Evolutionary conservation across 257 asterid genomes (phyloP).

Genomic region (Cruciata laevipes): DNA sequence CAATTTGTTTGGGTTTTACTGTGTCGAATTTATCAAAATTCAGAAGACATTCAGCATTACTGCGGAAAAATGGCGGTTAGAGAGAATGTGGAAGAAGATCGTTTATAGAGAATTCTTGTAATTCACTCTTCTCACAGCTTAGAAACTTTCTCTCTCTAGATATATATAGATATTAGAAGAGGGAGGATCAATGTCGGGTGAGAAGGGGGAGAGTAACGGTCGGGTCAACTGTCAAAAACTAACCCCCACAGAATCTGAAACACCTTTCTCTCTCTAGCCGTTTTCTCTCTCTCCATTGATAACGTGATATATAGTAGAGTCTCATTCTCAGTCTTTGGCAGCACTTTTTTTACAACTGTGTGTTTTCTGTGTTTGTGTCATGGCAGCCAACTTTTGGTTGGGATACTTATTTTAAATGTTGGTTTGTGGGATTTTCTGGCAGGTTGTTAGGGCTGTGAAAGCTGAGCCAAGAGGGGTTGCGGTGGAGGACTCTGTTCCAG

Average conservation of each 20-base stretch:
- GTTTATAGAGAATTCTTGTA: constrained; percentile 15
- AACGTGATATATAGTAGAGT: neutral
- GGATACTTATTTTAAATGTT: constrained; percentile 25
- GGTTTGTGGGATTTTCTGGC: constrained; percentile 33
- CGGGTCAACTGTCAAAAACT: constrained; percentile 85
- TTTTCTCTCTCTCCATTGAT: constrained; percentile 17
- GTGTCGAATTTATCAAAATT: neutral
- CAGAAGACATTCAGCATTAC: neutral
- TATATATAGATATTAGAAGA: constrained; percentile 16
- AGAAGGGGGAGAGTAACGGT: constrained; percentile 36
- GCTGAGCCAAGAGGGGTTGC: constrained; percentile 32
- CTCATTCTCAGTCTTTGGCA: constrained; percentile 15
- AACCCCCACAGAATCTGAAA: constrained; percentile 80
- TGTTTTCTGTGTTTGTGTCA: constrained; percentile 48
- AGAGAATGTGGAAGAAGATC: constrained; percentile 10
- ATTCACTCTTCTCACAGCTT: constrained; percentile 15
- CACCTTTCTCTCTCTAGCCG: constrained; percentile 38
- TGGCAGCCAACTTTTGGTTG: constrained; percentile 41
- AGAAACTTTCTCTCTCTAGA: constrained; percentile 27
- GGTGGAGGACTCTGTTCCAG: constrained; percentile 50
- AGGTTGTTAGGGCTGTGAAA: constrained; percentile 43
- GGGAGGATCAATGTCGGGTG: constrained; percentile 21
- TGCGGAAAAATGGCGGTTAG: neutral
- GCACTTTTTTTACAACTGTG: constrained; percentile 20
- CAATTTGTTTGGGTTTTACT: constrained; percentile 12